A percentile compares a stretch with the other conserved stretches of the same genome.
phyloP scores from a whole-genome alignment of 108 stramenopile genomes.

The Nitzschia sp. region DNA sequence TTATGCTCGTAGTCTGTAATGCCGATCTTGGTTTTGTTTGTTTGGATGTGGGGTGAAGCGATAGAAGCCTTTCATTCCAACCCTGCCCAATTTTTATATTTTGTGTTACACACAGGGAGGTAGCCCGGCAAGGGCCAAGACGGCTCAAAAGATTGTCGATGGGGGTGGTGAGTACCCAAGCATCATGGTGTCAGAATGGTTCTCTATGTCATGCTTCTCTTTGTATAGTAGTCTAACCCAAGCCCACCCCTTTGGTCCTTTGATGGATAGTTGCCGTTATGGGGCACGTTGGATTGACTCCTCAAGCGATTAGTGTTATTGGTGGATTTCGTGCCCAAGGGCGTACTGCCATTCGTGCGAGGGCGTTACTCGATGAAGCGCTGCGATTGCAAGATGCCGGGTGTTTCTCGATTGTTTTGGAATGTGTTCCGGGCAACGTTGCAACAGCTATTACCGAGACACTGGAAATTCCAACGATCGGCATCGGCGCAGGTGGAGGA shows the following conservation, averaged over 20 bases:
- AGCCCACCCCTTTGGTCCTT: neutral
- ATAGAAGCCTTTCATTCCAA: no score
- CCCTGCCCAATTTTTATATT: no score
- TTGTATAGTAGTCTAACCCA: neutral
- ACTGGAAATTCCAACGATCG: slow-evolving; percentile 97
- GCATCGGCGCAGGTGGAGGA: slow-evolving; percentile 96
- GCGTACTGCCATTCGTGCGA: slow-evolving; percentile 87
- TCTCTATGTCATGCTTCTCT: neutral
- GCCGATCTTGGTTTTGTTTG: no score
- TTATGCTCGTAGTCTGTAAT: no score
- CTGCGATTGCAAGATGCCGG: slow-evolving; percentile 94
- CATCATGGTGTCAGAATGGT: neutral
- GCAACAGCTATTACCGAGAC: slow-evolving; percentile 90
- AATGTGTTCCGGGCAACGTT: slow-evolving; percentile 96
- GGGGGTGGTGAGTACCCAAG: slow-evolving; percentile 84
- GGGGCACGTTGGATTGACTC: slow-evolving; percentile 97
- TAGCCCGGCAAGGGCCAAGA: slow-evolving; percentile 61
- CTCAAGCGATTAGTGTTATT: slow-evolving; percentile 93
- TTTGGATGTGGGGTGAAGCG: no score
- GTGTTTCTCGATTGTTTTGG: slow-evolving; percentile 93
- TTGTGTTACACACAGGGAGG: slow-evolving; percentile 54
- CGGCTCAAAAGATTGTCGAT: slow-evolving; percentile 83
- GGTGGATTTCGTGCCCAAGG: slow-evolving; percentile 99
- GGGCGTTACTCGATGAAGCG: slow-evolving; percentile 90
- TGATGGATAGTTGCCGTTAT: slow-evolving; percentile 87